A percentile compares a stretch with the other conserved stretches of the same genome.
Conservation (phyloP, 2,329 filamentous ascomycete species). For the Cytospora leucostoma region DNA sequence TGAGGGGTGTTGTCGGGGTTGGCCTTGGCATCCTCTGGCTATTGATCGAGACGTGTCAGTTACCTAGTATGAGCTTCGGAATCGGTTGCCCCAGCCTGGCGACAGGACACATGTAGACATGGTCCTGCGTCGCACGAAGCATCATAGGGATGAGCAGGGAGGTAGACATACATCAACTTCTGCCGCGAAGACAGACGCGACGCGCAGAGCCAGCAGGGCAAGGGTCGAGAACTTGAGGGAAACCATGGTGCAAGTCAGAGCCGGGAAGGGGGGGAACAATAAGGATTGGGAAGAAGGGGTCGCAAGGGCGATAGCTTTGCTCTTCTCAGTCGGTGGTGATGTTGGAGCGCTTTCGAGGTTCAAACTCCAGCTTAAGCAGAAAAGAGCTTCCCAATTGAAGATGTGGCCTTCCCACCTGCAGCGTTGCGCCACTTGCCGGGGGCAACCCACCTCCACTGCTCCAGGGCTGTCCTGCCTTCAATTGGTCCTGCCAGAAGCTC, state of each 20-base stretch:
- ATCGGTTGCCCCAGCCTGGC: slow-evolving; percentile 27
- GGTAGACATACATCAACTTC: slow-evolving; percentile 57
- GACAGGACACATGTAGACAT: background rate
- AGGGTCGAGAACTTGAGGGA: slow-evolving; percentile 71
- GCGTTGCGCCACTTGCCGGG: slow-evolving; percentile 19
- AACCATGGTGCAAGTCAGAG: slow-evolving; percentile 59
- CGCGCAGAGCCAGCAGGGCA: slow-evolving; percentile 69
- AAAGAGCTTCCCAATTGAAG: slow-evolving; percentile 26
- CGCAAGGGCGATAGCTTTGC: slow-evolving; percentile 24
- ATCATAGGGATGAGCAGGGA: background rate
- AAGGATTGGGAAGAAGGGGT: slow-evolving; percentile 16
- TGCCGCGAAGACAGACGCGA: slow-evolving; percentile 62
- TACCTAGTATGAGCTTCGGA: background rate
- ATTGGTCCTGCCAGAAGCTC: slow-evolving; percentile 12
- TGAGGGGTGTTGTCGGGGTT: slow-evolving; percentile 30
- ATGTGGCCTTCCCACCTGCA: slow-evolving; percentile 26
- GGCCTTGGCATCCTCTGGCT: slow-evolving; percentile 31
- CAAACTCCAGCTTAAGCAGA: background rate
- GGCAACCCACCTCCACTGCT: slow-evolving; percentile 1
- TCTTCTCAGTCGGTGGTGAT: slow-evolving; percentile 17
- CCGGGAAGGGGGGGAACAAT: slow-evolving; percentile 18
- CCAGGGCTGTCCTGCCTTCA: background rate
- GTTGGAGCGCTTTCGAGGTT: slow-evolving; percentile 14
- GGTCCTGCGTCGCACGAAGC: background rate
- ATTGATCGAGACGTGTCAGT: slow-evolving; percentile 18